Evolutionary conservation across 176 grass and related monocot genomes (phyloP).

Genomic region (Urochloa ruziziensis): DNA sequence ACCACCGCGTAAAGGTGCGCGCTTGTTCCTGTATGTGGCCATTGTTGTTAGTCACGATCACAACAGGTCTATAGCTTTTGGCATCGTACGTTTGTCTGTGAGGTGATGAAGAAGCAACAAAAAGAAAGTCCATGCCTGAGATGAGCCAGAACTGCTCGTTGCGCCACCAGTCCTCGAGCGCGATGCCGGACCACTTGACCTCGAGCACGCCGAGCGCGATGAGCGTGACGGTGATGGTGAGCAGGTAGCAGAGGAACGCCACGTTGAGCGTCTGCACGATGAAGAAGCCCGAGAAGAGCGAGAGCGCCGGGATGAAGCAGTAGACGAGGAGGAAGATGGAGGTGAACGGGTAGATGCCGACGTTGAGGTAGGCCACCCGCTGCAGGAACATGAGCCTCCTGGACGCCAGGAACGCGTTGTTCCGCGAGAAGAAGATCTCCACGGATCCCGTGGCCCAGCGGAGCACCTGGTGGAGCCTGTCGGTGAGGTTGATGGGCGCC

Average conservation of each 20-base stretch:
- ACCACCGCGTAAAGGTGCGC: conserved; percentile 82
- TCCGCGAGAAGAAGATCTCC: conserved; percentile 98
- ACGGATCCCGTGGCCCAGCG: conserved; percentile 96
- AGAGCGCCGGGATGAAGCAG: conserved; percentile 99
- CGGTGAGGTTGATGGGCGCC: conserved; percentile 91
- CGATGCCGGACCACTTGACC: conserved; percentile 91
- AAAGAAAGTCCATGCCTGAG: conserved; percentile 44
- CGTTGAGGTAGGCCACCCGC: conserved; percentile 83
- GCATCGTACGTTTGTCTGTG: no score
- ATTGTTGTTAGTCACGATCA: background rate
- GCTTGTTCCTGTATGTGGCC: conserved; percentile 31
- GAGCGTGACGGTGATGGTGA: conserved; percentile 87
- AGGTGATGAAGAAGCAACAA: no score
- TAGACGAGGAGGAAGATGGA: conserved; percentile 91
- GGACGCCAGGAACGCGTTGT: conserved; percentile 84
- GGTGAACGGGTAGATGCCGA: conserved; percentile 91
- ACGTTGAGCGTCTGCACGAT: conserved; percentile 93
- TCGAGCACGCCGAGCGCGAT: conserved; percentile 76
- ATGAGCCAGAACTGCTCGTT: conserved; percentile 99
- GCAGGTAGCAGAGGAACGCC: conserved; percentile 83
- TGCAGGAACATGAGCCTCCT: conserved; percentile 74
- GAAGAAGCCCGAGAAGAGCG: conserved; percentile 93
- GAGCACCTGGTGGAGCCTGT: conserved; percentile 88
- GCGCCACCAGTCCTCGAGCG: conserved; percentile 91
- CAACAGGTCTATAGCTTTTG: no score